A percentile compares a stretch with the other conserved stretches of the same genome.
phyloP scores from a whole-genome alignment of 176 grass and related monocot genomes.

The Carex pumila region DNA sequence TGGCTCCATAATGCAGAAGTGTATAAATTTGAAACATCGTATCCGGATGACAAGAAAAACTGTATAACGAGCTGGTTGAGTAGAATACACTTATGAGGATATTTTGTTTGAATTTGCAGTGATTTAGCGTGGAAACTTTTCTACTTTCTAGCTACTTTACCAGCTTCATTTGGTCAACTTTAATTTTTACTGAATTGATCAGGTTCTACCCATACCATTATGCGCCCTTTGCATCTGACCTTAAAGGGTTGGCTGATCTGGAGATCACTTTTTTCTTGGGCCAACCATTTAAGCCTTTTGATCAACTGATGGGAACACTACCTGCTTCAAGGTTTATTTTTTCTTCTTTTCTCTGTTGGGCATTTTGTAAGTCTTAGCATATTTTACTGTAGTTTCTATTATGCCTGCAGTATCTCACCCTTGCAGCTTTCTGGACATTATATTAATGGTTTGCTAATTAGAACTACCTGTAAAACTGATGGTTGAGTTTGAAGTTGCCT shows the following conservation, averaged over 20 bases:
- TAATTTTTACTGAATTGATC: slow-evolving; percentile 8
- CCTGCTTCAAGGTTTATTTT: slow-evolving; percentile 78
- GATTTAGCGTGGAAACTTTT: neutral
- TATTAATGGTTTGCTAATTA: neutral
- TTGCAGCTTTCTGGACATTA: neutral
- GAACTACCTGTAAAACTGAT: neutral
- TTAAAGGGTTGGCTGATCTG: slow-evolving; percentile 77
- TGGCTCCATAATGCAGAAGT: no score
- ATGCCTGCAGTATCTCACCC: neutral
- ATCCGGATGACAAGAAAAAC: no score
- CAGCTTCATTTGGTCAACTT: neutral
- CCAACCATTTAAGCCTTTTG: slow-evolving; percentile 99
- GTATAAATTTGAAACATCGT: no score
- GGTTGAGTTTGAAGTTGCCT: neutral
- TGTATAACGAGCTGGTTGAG: neutral
- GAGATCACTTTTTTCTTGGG: slow-evolving; percentile 99
- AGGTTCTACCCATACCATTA: slow-evolving; percentile 99
- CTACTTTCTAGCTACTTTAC: neutral
- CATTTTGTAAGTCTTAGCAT: neutral
- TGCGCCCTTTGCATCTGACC: slow-evolving; percentile 91
- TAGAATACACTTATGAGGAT: neutral
- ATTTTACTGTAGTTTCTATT: neutral
- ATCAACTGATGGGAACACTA: slow-evolving; percentile 98
- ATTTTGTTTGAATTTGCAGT: neutral
- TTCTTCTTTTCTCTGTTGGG: neutral